Base-by-base conservation (phyloP, 345 rosid genomes). In the Populus deltoides region DNA sequence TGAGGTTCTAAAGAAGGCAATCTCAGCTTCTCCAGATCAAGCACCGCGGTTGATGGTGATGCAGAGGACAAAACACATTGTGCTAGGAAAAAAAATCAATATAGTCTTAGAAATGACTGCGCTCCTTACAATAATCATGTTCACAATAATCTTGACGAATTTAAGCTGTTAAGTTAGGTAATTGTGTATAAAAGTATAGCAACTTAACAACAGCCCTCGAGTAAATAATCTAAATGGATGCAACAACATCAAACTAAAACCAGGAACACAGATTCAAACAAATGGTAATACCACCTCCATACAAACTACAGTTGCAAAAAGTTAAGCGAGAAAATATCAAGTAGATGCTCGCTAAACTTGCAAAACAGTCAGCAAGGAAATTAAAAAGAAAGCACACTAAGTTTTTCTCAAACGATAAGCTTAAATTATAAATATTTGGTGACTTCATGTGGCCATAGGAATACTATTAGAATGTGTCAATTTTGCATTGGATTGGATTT, bases 1-100 rank as follows among this genome's bases (percentile, higher is more conserved):
- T 83, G 84, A 80, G 87, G 76, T 81, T 90, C 90, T 68, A 92
- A 82, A 79, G 93, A 89, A 69, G 97, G 87, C 66, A 93, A 84
- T 84, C 94, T 90, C 77, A 93, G 87, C 89, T 90, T 91, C 75
- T 93, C 93, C 78, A 91, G 83, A 75, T 92, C 97, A 83, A 91
- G 87, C 78, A 85, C 79, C 18, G 92, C 61, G 55, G 92, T 79
- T 72, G 81, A 74, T 41, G 88, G 67, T 31, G 97, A 83, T 57
- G 92, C 70, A 31, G 94, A 84, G 68, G 97, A 91, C 78, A 96
- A 86, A 76, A 85, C 76, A 78, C 98, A 93, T 78, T 91, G 94
- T 65, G 92, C 43, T 25, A 85, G 90, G 78, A 91, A 87, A 79
- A 75, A 83, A 51, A 81, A 59, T 38, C 78, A 63, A 53, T 31